phyloP scores from a whole-genome alignment of 164 flowering plant genomes.

The Magnolia changhungtana region DNA sequence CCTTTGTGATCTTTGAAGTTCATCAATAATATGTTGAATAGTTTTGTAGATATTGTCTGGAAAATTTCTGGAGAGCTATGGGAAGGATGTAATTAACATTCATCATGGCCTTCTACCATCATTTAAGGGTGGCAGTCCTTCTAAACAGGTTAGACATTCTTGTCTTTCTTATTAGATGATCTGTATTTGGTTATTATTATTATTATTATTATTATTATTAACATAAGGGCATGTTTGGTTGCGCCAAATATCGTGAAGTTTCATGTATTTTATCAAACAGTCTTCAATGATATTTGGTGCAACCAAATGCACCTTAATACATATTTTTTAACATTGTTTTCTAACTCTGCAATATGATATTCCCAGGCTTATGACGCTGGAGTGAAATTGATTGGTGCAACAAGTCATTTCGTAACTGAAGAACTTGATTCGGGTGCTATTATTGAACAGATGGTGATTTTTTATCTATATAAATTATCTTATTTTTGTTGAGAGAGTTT shows the following conservation, averaged over 20 bases:
- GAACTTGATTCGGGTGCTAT: constrained; percentile 90
- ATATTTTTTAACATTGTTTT: constrained; percentile 6
- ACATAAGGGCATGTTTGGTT: not conserved
- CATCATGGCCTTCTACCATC: constrained; percentile 97
- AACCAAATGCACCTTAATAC: not conserved
- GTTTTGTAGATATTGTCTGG: constrained; percentile 67
- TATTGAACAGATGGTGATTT: constrained; percentile 87
- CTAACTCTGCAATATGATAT: constrained; percentile 9
- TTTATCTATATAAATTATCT: not conserved
- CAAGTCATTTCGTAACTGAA: constrained; percentile 93
- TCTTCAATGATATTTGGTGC: not conserved
- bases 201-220: too few species aligned
- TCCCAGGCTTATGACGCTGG: constrained; percentile 88
- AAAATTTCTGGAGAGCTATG: constrained; percentile 58
- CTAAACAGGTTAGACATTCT: constrained; percentile 59
- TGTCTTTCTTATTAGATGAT: not conserved
- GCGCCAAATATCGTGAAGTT: too few species aligned
- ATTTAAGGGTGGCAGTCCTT: constrained; percentile 90
- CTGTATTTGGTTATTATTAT: not conserved
- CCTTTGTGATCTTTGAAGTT: not conserved
- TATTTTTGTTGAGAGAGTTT: not conserved
- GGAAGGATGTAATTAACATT: constrained; percentile 85
- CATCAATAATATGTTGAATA: not conserved
- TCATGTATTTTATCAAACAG: too few species aligned
- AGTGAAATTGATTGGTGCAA: constrained; percentile 90